Evolutionary conservation across 1,284 basidiomycete genomes (phyloP).

Genomic region (Termitomyces sp.): DNA sequence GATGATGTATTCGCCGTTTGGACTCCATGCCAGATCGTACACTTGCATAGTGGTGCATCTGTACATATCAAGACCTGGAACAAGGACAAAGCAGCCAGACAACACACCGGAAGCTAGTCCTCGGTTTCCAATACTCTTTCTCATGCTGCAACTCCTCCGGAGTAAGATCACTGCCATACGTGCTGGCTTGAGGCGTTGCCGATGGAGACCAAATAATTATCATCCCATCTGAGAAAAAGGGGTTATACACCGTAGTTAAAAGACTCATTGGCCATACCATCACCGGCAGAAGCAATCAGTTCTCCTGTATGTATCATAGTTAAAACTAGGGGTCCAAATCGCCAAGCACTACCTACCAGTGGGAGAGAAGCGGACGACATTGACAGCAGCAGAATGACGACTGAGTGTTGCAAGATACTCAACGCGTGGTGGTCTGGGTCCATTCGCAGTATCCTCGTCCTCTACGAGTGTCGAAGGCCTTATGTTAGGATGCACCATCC

Average conservation of each 20-base stretch:
- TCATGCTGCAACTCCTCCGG: conserved; percentile 82
- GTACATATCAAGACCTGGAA: not conserved
- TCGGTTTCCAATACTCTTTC: conserved; percentile 94
- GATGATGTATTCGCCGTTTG: conserved; percentile 89
- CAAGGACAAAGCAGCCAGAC: not conserved
- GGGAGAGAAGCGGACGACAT: conserved; percentile 94
- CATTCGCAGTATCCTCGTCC: conserved; percentile 35
- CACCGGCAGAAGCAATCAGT: conserved; percentile 88
- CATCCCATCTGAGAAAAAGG: conserved; percentile 74
- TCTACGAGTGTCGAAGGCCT: conserved; percentile 61
- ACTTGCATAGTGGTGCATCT: conserved; percentile 90
- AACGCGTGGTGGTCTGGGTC: conserved; percentile 77
- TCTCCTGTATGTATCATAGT: conserved; percentile 56
- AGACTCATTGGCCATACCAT: conserved; percentile 58
- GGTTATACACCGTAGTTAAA: conserved; percentile 6
- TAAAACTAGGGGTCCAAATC: not conserved
- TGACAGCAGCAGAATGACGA: conserved; percentile 93
- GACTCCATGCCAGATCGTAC: conserved; percentile 97
- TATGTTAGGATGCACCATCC: conserved; percentile 93
- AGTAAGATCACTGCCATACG: conserved; percentile 72
- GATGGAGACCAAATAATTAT: conserved; percentile 93
- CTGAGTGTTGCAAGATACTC: conserved; percentile 94
- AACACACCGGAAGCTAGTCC: conserved; percentile 78
- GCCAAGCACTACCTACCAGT: conserved; percentile 56
- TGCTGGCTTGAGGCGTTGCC: conserved; percentile 61